Evolutionary conservation across 768 basidiomycete genomes (phyloP).

Genomic region (Leccinum broughii): DNA sequence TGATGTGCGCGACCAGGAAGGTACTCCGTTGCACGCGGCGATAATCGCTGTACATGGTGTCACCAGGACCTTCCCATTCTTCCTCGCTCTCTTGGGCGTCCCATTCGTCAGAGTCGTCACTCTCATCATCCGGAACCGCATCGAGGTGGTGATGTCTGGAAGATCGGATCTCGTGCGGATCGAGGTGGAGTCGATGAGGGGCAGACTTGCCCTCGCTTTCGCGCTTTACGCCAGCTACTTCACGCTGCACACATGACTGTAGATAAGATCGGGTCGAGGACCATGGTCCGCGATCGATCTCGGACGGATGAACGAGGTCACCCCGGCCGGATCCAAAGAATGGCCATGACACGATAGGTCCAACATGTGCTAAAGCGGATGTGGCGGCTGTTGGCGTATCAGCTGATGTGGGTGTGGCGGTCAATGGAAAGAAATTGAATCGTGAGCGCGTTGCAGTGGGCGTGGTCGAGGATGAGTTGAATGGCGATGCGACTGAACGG

Average conservation of each 20-base stretch:
- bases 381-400: constrained; percentile 1
- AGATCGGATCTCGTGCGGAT: constrained; percentile 72
- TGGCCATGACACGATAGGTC: constrained; percentile 84
- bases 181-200: constrained; percentile 75
- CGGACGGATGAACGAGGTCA: constrained; percentile 62
- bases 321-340: constrained; percentile 87
- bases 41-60: constrained; percentile 81
- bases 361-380: constrained; percentile 28
- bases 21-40: constrained; percentile 77
- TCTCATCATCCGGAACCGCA: constrained; percentile 70
- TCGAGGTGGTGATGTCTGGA: constrained; percentile 69
- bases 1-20: constrained; percentile 72
- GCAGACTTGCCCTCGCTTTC: constrained; percentile 41
- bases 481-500: constrained; percentile 19
- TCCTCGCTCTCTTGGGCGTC: constrained; percentile 78
- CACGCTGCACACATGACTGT: constrained; percentile 60
- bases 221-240: too few species aligned
- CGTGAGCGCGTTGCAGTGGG: constrained; percentile 27
- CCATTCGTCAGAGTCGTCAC: constrained; percentile 79
- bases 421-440: constrained; percentile 22
- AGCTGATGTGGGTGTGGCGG: constrained; percentile 9
- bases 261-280: constrained; percentile 58
- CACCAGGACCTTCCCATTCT: constrained; percentile 63
- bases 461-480: constrained; percentile 24
- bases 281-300: constrained; percentile 85